phyloP scores from a whole-genome alignment of 1,284 basidiomycete genomes.

The Leccinum pachyderme region DNA sequence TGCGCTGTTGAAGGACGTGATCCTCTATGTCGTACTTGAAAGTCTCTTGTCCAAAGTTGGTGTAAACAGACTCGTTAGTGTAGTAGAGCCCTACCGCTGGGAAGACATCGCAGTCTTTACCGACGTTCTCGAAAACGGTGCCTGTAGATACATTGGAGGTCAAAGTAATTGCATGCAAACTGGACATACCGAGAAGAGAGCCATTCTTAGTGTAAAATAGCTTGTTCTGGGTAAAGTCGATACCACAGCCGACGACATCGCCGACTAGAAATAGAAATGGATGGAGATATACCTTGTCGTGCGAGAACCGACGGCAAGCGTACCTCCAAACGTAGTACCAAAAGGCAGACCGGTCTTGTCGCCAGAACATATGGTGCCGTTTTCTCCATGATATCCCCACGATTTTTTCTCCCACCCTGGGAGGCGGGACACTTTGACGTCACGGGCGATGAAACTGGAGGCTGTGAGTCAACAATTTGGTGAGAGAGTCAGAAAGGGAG shows the following conservation, averaged over 20 bases:
- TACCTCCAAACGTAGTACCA: constrained; percentile 75
- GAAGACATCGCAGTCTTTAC: constrained; percentile 63
- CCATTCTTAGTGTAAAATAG: constrained; percentile 94
- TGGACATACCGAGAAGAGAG: constrained; percentile 60
- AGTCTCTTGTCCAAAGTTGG: constrained; percentile 83
- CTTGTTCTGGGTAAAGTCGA: constrained; percentile 77
- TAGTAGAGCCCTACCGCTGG: constrained; percentile 88
- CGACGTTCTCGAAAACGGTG: constrained; percentile 69
- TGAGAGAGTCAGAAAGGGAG: constrained; percentile 4
- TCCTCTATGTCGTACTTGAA: constrained; percentile 89
- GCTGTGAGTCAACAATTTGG: constrained; percentile 8
- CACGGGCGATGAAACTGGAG: constrained; percentile 46
- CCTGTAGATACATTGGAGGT: constrained; percentile 41
- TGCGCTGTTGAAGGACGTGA: constrained; percentile 67
- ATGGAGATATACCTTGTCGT: not conserved
- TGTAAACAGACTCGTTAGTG: constrained; percentile 65
- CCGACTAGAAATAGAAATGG: constrained; percentile 49
- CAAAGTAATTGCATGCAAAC: constrained; percentile 3
- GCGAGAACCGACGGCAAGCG: constrained; percentile 25
- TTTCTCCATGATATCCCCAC: constrained; percentile 96
- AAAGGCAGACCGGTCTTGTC: constrained; percentile 73
- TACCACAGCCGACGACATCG: constrained; percentile 85
- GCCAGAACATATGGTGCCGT: constrained; percentile 76
- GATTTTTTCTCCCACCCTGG: constrained; percentile 89
- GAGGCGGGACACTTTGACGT: constrained; percentile 68